Evolutionary conservation across 208 protist species (phyloP).

Genomic region (Tritrichomonas foetus): DNA sequence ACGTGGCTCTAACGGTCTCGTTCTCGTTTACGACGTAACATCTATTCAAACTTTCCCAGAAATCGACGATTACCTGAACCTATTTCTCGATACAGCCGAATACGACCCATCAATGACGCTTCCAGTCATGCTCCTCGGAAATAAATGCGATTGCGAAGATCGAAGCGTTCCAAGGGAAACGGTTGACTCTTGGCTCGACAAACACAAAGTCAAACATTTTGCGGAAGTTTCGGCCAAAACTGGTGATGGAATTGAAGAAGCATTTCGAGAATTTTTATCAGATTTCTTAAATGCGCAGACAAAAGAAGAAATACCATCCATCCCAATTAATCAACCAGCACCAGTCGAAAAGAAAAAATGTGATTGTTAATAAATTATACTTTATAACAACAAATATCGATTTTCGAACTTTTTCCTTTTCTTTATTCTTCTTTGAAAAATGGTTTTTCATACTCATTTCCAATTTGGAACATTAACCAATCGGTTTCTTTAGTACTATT

Average conservation of each 20-base stretch:
- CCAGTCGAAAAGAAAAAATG: too few species aligned
- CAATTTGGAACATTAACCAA: too few species aligned
- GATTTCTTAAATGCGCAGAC: too few species aligned
- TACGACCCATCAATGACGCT: not conserved
- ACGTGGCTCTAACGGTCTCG: not conserved
- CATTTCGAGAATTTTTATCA: not conserved
- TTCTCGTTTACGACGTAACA: conserved; percentile 22
- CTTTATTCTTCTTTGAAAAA: too few species aligned
- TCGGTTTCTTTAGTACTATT: too few species aligned
- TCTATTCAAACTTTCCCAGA: not conserved
- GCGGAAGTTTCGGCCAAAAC: not conserved
- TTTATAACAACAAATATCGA: too few species aligned
- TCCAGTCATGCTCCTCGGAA: conserved; percentile 12
- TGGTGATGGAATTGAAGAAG: not conserved
- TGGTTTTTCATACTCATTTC: too few species aligned
- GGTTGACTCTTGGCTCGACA: not conserved
- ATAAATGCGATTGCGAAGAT: not conserved
- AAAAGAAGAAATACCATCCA: too few species aligned
- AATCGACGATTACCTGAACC: not conserved
- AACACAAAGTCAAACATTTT: not conserved
- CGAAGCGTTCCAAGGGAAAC: not conserved
- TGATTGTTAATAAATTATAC: too few species aligned
- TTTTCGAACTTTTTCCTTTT: too few species aligned
- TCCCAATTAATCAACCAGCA: too few species aligned
- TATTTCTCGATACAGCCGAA: not conserved